Evolutionary conservation across 148 eudicot genomes (phyloP), one percentile per base, ranked within the genome.

Genomic region (Fagopyrum esculentum): DNA sequence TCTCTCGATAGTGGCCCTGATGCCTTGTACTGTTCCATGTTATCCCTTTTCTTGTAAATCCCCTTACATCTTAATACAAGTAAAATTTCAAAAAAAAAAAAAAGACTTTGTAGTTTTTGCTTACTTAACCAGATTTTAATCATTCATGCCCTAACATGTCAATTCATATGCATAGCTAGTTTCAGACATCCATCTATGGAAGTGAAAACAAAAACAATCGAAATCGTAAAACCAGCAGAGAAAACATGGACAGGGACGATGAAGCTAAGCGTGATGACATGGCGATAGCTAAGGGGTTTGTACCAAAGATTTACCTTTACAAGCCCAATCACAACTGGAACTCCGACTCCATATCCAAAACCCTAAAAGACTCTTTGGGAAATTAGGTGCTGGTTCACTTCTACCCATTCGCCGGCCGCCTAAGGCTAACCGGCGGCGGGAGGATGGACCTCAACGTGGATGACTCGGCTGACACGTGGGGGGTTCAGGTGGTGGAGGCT

Each of bases 201-300:
- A 57, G 63, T 57, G 63, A 9, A 57, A 16, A 19, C 9, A 57
- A 57, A 17, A 19, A 29, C 29, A 16, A 57, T 3, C 29, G 29
- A 16, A 2, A 10, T 57, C 29, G 22, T 57, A 57, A 17, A 3
- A 57, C 63, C 63, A 29, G 6, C 63, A 29, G 63, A 57, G 63
- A 57, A 57, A 29, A 57, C 63, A 57, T 57, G 63, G 63, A 57
- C 63, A 29, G 63, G 63, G 63, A 57, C 63, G 2, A 57, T 57
- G 63, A 57, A 57, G 63, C 63, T 57, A 4, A 57, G 63, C 63
- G 63, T 17, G 63, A 57, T 57, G 63, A 57, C 63, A 57, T 57
- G 63, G 29, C 29, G 63, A 57, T 57, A 29, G 63, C 63, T 9
- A 57, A 19, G 29, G 63, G 63, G 10, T 57, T 57, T 29, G 63